Percentiles rank a stretch among this genome's conserved stretches.
phyloP scores from a whole-genome alignment of 805 yeast species.

The Lachancea nothofagi region DNA sequence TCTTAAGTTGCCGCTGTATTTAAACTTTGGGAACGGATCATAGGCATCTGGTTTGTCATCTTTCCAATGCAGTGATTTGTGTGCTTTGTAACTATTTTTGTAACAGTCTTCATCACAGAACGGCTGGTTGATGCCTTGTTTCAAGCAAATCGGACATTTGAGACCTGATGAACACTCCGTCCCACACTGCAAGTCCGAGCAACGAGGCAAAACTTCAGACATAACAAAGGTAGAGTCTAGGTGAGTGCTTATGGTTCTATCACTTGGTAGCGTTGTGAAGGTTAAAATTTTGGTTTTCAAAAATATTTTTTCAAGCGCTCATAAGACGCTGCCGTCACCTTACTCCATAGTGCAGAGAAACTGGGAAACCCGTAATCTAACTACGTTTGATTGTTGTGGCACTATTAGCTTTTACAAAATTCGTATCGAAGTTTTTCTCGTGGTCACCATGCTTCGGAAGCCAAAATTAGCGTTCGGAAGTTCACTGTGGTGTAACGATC shows the following conservation, averaged over 20 bases:
- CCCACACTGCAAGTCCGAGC: constrained; percentile 82
- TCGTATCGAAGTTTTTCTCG: too few relatives aligned
- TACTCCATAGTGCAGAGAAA: too few relatives aligned
- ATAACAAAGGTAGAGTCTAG: too few relatives aligned
- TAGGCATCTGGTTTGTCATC: constrained; percentile 56
- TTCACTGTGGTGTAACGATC: too few relatives aligned
- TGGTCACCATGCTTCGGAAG: too few relatives aligned
- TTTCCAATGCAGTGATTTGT: constrained; percentile 68
- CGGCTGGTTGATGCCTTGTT: constrained; percentile 51
- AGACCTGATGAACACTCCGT: constrained; percentile 67
- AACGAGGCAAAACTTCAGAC: constrained; percentile 27
- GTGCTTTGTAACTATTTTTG: constrained; percentile 62
- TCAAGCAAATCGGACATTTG: constrained; percentile 90
- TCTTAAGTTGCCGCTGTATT: constrained; percentile 67
- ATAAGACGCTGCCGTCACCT: too few relatives aligned
- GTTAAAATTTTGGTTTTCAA: background rate
- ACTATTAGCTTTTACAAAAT: too few relatives aligned
- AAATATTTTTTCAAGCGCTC: too few relatives aligned
- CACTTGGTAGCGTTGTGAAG: background rate
- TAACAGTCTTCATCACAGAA: constrained; percentile 87
- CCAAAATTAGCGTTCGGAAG: too few relatives aligned
- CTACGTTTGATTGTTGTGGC: too few relatives aligned
- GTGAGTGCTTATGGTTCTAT: too few relatives aligned
- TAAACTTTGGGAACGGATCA: constrained; percentile 81
- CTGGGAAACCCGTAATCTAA: too few relatives aligned